Base-by-base conservation (phyloP, 352 stramenopile genomes). In the Peronosclerospora sorghi region DNA sequence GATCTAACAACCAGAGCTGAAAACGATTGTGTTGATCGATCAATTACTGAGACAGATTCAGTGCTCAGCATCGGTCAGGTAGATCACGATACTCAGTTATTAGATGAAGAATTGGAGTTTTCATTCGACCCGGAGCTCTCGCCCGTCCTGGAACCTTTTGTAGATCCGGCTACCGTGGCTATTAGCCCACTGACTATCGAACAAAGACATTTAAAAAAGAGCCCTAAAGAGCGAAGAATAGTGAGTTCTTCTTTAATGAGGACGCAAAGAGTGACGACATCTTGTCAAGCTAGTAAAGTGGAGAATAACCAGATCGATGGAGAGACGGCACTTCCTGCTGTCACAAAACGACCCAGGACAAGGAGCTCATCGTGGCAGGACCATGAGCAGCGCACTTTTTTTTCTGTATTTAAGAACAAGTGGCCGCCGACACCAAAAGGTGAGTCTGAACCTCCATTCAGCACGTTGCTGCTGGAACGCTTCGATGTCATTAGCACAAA, bases 361-460 rank as follows among this genome's bases (percentile, higher is more conserved):
- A 59, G 51, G 36, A 49, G 50, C 37, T 53, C 37, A 8, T 55
- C 35, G 14, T 86, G 73, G 73, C 63, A 36, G 26, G 57, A 79
- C 13, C 62, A 71, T 30, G 73, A 86, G 41, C 55, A 81, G 39
- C 83, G 68, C 41, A 62, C 62, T 3, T 86, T 86, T 45, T 86
- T 81, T 35, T 48, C 62, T 1, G 62, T 77, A 41, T 82, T 86
- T 54, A 83, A 83, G 48, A 44, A 49, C 35, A 86, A 86, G 39
- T 86, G 73, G 68, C 65, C 66, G 17, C 54, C 49, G 13, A 51
- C 41, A 17, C 14, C 38, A 0, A 47, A 61, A 37, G 43, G 45
- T 4, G 20, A 59, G 23, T 29, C 34, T 12, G 19, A 40, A 14
- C 39, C 35, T 14, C 40, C 61, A 2, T 74, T 86, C 34, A 63